These are phyloP conservation scores for Pyrenochaeta sp. DNA, from an alignment of 2,329 filamentous ascomycete species.

Conservation along the genomic window DNA sequence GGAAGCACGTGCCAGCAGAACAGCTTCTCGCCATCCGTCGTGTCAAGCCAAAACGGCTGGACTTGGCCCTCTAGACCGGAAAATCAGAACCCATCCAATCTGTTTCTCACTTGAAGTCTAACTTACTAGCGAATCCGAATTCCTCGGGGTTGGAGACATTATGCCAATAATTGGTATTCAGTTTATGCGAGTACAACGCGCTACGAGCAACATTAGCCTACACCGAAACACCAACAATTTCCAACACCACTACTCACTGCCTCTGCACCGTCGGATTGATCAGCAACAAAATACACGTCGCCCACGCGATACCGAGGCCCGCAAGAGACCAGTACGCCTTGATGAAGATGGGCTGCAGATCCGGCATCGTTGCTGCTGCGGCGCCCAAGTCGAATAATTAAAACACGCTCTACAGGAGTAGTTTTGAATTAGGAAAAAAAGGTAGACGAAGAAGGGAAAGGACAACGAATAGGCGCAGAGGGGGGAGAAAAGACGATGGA, in stretches of 20 bases:
- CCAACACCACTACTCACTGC: slow-evolving; percentile 65
- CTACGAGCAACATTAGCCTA: slow-evolving; percentile 53
- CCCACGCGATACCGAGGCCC: slow-evolving; percentile 69
- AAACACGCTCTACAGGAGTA: not conserved
- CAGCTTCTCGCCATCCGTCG: slow-evolving; percentile 76
- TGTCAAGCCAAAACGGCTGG: slow-evolving; percentile 80
- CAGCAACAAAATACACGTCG: slow-evolving; percentile 69
- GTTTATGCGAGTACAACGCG: slow-evolving; percentile 81
- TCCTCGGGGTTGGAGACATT: slow-evolving; percentile 78
- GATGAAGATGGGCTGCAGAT: slow-evolving; percentile 35
- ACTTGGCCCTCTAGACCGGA: slow-evolving; percentile 75
- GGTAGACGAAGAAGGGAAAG: no score
- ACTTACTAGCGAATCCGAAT: slow-evolving; percentile 83
- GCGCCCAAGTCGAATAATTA: not conserved
- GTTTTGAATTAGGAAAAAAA: no score
- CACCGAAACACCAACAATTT: not conserved
- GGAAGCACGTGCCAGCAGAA: slow-evolving; percentile 94
- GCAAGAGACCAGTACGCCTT: slow-evolving; percentile 50
- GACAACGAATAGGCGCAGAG: no score
- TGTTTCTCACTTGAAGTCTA: no score
- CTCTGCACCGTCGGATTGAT: slow-evolving; percentile 77
- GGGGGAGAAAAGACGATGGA: no score
- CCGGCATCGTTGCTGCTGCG: slow-evolving; percentile 28
- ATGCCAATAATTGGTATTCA: slow-evolving; percentile 75
- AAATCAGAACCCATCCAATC: slow-evolving; percentile 3